Conservation (phyloP, 805 yeast genomes). For the Yamadazyma kitorensis region DNA sequence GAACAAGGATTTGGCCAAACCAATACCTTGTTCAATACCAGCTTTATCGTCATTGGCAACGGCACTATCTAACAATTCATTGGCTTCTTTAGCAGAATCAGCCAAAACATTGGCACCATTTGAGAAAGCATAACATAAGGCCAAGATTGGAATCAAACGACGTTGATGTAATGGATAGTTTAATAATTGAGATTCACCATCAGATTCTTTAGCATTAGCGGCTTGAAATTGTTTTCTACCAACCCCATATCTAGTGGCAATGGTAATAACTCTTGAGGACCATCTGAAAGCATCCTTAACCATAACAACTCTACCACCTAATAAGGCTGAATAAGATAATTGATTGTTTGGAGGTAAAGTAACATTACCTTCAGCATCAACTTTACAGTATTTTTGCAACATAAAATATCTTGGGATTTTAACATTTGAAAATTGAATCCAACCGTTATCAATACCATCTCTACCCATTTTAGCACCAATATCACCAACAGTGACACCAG, state of each 20-base stretch:
- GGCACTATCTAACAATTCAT: slow-evolving; percentile 37
- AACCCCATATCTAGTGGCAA: slow-evolving; percentile 43
- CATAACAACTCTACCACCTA: slow-evolving; percentile 46
- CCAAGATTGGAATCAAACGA: slow-evolving; percentile 43
- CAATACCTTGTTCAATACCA: slow-evolving; percentile 34
- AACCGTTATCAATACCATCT: slow-evolving; percentile 48
- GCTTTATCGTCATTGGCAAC: slow-evolving; percentile 31
- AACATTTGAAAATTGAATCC: slow-evolving; percentile 46
- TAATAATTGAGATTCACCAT: slow-evolving; percentile 37
- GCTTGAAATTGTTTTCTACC: slow-evolving; percentile 45
- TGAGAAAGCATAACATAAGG: slow-evolving; percentile 38
- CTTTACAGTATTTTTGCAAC: slow-evolving; percentile 46
- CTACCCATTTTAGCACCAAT: slow-evolving; percentile 50
- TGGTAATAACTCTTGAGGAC: slow-evolving; percentile 40
- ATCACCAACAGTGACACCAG: slow-evolving; percentile 45
- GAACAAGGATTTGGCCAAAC: slow-evolving; percentile 40
- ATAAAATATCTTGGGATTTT: slow-evolving; percentile 44
- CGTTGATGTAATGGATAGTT: slow-evolving; percentile 46
- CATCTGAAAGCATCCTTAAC: slow-evolving; percentile 43
- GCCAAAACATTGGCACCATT: slow-evolving; percentile 40
- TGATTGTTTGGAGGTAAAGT: slow-evolving; percentile 43
- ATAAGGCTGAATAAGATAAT: slow-evolving; percentile 41
- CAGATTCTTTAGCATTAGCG: slow-evolving; percentile 27
- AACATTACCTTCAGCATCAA: slow-evolving; percentile 37
- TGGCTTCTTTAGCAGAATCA: slow-evolving; percentile 28